These are phyloP conservation scores for Dioscorea alata DNA, from an alignment of 106 monocot species.

Conservation along the genomic window DNA sequence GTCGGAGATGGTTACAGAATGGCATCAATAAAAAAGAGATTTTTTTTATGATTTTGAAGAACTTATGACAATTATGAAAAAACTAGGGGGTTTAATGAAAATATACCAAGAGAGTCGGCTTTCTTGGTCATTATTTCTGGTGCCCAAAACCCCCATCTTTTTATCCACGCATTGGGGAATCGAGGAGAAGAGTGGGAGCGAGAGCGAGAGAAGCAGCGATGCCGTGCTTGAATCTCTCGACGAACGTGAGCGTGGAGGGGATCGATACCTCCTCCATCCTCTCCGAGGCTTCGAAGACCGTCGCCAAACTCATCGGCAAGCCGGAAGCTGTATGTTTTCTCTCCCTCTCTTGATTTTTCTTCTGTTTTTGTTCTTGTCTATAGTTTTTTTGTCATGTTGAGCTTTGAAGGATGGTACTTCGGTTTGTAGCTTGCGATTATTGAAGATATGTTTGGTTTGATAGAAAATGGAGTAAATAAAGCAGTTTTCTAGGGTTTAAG, in stretches of 20 bases:
- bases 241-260: conserved; percentile 53
- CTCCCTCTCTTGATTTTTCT: not conserved
- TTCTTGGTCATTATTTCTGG: too few species aligned
- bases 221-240: conserved; percentile 66
- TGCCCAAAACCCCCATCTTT: too few species aligned
- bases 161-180: not conserved
- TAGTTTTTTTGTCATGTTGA: not conserved
- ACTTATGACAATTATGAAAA: too few species aligned
- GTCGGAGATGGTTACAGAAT: too few species aligned
- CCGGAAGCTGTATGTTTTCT: conserved; percentile 35
- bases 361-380: not conserved
- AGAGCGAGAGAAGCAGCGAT: conserved; percentile 19
- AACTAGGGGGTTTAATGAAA: too few species aligned
- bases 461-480: too few species aligned
- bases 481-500: too few species aligned
- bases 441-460: not conserved
- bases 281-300: conserved; percentile 41
- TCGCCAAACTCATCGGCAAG: conserved; percentile 56
- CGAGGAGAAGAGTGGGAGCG: not conserved
- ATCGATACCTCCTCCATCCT: conserved; percentile 59
- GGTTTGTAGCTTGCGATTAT: not conserved
- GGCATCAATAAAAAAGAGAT: too few species aligned
- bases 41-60: too few species aligned
- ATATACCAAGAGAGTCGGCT: too few species aligned
- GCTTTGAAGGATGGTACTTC: not conserved